Conservation (phyloP, 2,329 filamentous ascomycete genomes). For the Xylaria multiplex region DNA sequence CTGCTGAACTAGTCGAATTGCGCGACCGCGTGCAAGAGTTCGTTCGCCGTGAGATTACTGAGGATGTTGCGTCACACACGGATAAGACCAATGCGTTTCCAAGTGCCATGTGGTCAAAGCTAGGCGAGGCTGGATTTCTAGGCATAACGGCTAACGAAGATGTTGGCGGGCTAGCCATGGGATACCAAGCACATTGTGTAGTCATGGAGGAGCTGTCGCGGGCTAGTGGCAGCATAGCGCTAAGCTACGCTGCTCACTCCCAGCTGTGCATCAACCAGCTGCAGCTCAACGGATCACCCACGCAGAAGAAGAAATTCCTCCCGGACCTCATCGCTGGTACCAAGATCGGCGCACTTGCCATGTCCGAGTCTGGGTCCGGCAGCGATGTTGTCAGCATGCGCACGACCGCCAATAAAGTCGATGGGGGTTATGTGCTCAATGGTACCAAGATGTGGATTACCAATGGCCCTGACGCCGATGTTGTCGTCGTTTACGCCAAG, state of each 20-base stretch:
- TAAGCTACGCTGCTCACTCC: conserved; percentile 95
- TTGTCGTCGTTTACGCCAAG: conserved; percentile 96
- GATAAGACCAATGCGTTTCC: conserved; percentile 91
- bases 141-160: conserved; percentile 94
- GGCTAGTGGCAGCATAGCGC: conserved; percentile 82
- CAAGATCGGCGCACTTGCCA: conserved; percentile 87
- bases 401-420: conserved; percentile 79
- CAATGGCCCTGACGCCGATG: conserved; percentile 93
- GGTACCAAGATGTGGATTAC: conserved; percentile 99
- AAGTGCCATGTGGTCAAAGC: conserved; percentile 88
- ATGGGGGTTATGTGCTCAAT: conserved; percentile 86
- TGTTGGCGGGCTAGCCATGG: conserved; percentile 88
- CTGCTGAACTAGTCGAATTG: conserved; percentile 80
- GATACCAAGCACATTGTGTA: conserved; percentile 95
- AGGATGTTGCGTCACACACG: conserved; percentile 82
- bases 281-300: conserved; percentile 82
- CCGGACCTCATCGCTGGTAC: conserved; percentile 83
- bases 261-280: conserved; percentile 98
- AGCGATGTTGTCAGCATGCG: conserved; percentile 98
- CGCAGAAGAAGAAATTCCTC: conserved; percentile 83
- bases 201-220: conserved; percentile 95
- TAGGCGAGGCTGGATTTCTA: conserved; percentile 90
- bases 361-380: conserved; percentile 92
- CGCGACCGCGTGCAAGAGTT: conserved; percentile 90
- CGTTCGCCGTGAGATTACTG: conserved; percentile 84